Base-by-base conservation (phyloP, 305 asterid species). In the Fraxinus dipetala region DNA sequence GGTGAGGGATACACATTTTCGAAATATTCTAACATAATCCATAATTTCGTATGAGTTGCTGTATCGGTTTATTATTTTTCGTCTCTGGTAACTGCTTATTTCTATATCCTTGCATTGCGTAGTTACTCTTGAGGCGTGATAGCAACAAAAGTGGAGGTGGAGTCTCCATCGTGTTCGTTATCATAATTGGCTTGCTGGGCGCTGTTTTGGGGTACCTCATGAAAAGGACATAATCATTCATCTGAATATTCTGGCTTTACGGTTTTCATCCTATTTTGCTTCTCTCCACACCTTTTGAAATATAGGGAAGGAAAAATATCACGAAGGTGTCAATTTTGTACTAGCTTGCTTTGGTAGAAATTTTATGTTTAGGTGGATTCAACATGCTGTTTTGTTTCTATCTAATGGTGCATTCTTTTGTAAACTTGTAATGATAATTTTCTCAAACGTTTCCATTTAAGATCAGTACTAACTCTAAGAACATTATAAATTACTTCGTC, bases 181-280 rank as follows among this genome's bases (percentile, higher is more conserved):
- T 91, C 80, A 43, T 90, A 36, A 81, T 94, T 34, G 96, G 96
- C 43, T 78, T 94, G 89, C 74, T 91, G 81, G 95, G 95, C 59
- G 34, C 91, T 75, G 40, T 89, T 78, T 78, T 91, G 82, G 98
- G 96, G 24, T 91, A 90, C 87, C 81, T 89, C 76, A 38, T 91
- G 86, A 94, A 87, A 78, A 90, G 89, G 82, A 84, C 91, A 79
- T 88, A 75, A 79, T 45, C 51, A n/a, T 13, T 73, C 56, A 54
- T 45, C 24, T 67, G 35, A 26, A 67, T 26, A 45, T 45, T 45
- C 20, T 54, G 26, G 65, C 6, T 54, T n/a, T 56, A 56, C 10
- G 2, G 67, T 56, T 18, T 59, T 59, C 13, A 56, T 28, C 4
- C 35, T 65, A 65, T 63, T 63, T 63, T 63, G 72, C 4, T 22